Base-by-base conservation (phyloP, 176 grass and related monocot genomes). In the Phragmites australis region DNA sequence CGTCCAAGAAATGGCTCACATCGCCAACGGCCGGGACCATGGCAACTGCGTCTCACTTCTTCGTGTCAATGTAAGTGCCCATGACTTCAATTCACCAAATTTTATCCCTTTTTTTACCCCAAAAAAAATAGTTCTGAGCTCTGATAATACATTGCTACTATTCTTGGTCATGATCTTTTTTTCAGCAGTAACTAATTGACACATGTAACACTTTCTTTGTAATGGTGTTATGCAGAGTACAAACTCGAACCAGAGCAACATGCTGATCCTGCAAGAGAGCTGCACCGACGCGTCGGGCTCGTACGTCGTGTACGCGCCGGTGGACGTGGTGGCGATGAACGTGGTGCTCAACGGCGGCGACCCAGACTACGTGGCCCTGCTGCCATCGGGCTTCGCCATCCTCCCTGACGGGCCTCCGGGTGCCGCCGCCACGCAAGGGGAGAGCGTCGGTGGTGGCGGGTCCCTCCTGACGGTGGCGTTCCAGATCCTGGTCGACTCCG, bases 221-320 rank as follows among this genome's bases (percentile, higher is more conserved):
- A 1, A 16, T 37, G 56, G 19, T 37, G 16, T 37, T 14, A 37
- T 83, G 50, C 73, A 97, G 94, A 94, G 95, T 74, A 73, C 90
- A 47, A 94, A 94, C 65, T 92, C 92, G 2, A 94, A 94, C 72
- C 95, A 97, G 70, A 90, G 95, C 87, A 94, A 94, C 90, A 97
- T 94, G 95, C 79, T 97, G 86, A 92, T 97, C 62, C 90, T 97
- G 50, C 95, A 97, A 74, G 95, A 97, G 90, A 97, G 92, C 86
- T 94, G 92, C 92, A 94, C 88, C 2, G 95, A 97, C 27, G 72
- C 81, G 15, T 92, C 92, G 0, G 95, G 95, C 6, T 97, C 92
- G 0, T 94, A 94, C 44, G 92, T 97, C 8, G 88, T 97, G 32
- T 97, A 94, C 34, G 95, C 95, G 6, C 92, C 95, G 5, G 95